A percentile compares a stretch with the other conserved stretches of the same genome.
These are phyloP conservation scores for Fonsecaea multimorphosa DNA, from an alignment of 2,329 filamentous ascomycete genomes.

Conservation along the genomic window DNA sequence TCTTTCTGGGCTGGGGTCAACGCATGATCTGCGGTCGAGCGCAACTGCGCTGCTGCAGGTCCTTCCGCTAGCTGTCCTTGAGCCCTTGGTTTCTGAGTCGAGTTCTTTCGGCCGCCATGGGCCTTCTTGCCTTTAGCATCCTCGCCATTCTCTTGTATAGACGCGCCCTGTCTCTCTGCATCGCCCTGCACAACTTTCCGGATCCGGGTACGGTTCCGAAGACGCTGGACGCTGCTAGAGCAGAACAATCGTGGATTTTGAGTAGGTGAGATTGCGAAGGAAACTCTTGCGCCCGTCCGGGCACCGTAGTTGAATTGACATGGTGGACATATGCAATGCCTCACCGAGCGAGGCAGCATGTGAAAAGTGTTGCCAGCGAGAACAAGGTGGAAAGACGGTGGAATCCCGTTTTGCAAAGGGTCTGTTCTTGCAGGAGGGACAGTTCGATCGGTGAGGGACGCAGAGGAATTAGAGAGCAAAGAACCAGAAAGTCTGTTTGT, in stretches of 20 bases:
- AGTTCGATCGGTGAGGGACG: background rate
- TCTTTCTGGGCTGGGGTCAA: background rate
- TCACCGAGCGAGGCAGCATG: conserved; percentile 29
- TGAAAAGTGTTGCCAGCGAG: conserved; percentile 12
- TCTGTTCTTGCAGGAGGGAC: background rate
- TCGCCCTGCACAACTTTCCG: background rate
- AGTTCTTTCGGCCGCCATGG: background rate
- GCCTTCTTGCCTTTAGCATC: background rate
- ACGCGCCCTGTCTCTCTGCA: background rate
- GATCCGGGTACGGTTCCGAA: conserved; percentile 3
- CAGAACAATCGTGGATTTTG: background rate
- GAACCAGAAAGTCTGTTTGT: background rate
- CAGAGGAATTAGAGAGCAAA: background rate
- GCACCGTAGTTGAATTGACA: conserved; percentile 20
- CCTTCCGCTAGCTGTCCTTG: background rate
- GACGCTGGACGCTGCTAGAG: background rate
- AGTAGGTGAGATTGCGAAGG: background rate
- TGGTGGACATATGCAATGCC: conserved; percentile 29
- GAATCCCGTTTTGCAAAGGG: background rate
- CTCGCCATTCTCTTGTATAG: background rate
- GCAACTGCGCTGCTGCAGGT: background rate
- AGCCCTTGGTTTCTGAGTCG: background rate
- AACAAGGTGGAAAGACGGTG: background rate
- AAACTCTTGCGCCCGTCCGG: background rate
- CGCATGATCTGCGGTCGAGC: background rate